phyloP scores from a whole-genome alignment of 2,329 filamentous ascomycete species.

The Neurospora crassa region DNA sequence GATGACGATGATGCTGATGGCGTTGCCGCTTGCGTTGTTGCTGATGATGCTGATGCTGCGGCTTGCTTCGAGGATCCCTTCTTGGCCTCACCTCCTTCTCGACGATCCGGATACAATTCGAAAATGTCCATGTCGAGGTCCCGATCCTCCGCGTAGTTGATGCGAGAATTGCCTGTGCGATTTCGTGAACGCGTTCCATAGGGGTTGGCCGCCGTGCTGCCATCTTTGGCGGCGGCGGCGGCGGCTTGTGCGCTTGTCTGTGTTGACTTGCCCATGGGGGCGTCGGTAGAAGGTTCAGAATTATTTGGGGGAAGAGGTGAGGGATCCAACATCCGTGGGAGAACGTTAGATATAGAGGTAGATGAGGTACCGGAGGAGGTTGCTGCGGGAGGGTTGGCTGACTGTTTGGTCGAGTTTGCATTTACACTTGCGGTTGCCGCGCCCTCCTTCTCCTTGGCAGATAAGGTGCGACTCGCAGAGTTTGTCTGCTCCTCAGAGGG shows the following conservation, averaged over 20 bases:
- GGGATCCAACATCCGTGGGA: conserved; percentile 24
- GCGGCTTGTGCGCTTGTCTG: conserved; percentile 33
- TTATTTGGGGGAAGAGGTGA: conserved; percentile 13
- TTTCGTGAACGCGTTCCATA: conserved; percentile 95
- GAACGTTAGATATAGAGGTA: conserved; percentile 18
- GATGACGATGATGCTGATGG: conserved; percentile 9
- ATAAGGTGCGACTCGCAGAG: conserved; percentile 17
- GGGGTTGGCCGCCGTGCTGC: conserved; percentile 48
- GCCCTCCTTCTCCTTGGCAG: conserved; percentile 20
- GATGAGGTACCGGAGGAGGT: conserved; percentile 6
- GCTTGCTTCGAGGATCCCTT: conserved; percentile 37
- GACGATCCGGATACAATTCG: conserved; percentile 52
- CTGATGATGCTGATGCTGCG: conserved; percentile 18
- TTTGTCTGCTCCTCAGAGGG: conserved; percentile 21
- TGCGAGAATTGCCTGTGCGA: conserved; percentile 66
- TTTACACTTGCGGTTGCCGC: conserved; percentile 3
- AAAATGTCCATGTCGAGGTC: conserved; percentile 81
- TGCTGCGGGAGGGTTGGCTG: conserved; percentile 16
- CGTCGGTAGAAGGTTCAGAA: conserved; percentile 23
- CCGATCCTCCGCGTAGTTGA: conserved; percentile 92
- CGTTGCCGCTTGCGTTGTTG: conserved; percentile 4
- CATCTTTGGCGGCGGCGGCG: conserved; percentile 34
- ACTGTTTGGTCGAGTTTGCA: conserved; percentile 18
- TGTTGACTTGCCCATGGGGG: conserved; percentile 38
- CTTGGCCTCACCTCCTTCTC: conserved; percentile 43